These are phyloP conservation scores for Botrytis fabae DNA, from an alignment of 2,329 filamentous ascomycete genomes.

Conservation along the genomic window DNA sequence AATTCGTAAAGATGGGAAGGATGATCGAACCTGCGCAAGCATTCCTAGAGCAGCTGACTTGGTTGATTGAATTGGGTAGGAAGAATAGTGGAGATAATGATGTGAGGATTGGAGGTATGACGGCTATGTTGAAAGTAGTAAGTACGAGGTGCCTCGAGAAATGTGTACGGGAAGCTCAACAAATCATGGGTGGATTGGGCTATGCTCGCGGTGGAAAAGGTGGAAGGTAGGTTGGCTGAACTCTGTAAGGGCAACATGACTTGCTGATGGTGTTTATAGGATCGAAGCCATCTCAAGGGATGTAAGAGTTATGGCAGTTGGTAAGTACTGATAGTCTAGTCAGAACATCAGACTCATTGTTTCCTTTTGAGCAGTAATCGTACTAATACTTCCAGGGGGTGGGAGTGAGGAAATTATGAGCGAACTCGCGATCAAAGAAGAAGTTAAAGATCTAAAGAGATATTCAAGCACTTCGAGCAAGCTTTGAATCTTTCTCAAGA, in stretches of 20 bases:
- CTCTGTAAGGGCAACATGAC: background rate
- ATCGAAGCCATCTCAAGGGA: conserved; percentile 56
- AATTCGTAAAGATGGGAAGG: conserved; percentile 59
- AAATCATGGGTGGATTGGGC: conserved; percentile 54
- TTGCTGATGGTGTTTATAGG: conserved; percentile 32
- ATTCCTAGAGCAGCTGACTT: conserved; percentile 62
- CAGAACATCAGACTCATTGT: background rate
- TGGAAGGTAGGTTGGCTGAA: conserved; percentile 37
- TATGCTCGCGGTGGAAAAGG: conserved; percentile 53
- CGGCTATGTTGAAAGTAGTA: conserved; percentile 53
- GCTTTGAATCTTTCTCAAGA: conserved; percentile 25
- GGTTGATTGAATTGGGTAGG: conserved; percentile 35
- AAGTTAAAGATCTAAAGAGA: conserved; percentile 38
- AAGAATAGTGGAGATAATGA: conserved; percentile 34
- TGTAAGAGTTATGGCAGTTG: conserved; percentile 48
- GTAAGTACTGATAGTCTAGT: conserved; percentile 28
- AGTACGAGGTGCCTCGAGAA: conserved; percentile 54
- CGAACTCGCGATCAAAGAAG: conserved; percentile 39
- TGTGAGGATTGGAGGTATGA: conserved; percentile 52
- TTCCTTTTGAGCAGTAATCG: background rate
- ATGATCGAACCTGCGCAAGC: conserved; percentile 62
- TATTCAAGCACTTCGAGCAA: conserved; percentile 31
- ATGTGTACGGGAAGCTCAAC: conserved; percentile 55
- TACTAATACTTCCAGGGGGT: conserved; percentile 33
- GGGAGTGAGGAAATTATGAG: conserved; percentile 42